These are phyloP conservation scores for Cunninghamia lanceolata DNA, from an alignment of 75 land plant species.

Conservation along the genomic window DNA sequence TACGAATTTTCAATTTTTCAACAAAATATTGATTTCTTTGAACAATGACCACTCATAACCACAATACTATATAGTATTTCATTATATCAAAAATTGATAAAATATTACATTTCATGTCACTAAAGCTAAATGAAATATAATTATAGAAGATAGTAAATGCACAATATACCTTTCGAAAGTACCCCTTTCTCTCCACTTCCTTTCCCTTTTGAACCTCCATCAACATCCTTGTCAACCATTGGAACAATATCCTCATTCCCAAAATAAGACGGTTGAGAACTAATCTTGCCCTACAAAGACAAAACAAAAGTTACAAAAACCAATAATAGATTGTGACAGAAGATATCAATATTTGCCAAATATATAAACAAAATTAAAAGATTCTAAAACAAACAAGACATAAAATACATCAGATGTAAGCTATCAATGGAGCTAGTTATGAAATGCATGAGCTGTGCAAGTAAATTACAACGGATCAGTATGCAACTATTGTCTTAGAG, in stretches of 20 bases:
- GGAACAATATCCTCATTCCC: constrained; percentile 68
- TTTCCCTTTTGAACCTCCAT: constrained; percentile 41
- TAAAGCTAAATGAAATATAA: background rate
- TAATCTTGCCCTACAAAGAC: background rate
- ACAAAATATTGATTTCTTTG: background rate
- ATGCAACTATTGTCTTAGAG: background rate
- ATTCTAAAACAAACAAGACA: background rate
- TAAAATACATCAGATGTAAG: background rate
- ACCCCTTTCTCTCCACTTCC: background rate
- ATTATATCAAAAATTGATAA: background rate
- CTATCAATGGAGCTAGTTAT: background rate
- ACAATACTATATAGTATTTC: background rate
- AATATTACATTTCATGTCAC: background rate
- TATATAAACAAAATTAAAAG: background rate
- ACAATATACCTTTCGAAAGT: background rate
- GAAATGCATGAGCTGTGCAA: background rate
- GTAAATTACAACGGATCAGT: background rate
- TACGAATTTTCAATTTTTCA: background rate
- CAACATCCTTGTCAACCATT: constrained; percentile 77
- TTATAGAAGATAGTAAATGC: background rate
- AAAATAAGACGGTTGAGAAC: background rate
- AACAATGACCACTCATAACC: background rate
- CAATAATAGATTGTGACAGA: background rate
- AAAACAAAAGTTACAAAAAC: background rate
- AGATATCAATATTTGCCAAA: background rate